Conservation (phyloP, 345 rosid species). For the Excoecaria agallocha region DNA sequence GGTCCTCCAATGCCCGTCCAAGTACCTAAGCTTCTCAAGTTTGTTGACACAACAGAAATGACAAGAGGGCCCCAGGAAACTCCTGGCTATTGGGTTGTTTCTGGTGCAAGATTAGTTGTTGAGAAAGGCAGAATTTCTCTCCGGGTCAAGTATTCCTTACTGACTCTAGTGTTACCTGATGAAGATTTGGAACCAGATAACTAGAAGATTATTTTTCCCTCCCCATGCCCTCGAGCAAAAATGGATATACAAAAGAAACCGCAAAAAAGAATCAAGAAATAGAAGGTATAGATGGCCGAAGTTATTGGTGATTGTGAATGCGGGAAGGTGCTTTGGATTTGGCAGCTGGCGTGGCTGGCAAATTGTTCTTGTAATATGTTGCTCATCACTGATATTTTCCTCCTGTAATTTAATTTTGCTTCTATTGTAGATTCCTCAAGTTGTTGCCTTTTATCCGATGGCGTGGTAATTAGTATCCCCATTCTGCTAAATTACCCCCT, state of each 20-base stretch:
- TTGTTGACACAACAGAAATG: slow-evolving; percentile 92
- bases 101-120: slow-evolving; percentile 78
- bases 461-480: background rate
- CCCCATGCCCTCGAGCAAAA: background rate
- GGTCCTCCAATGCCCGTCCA: slow-evolving; percentile 90
- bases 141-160: slow-evolving; percentile 81
- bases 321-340: background rate
- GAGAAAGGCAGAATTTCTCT: slow-evolving; percentile 90
- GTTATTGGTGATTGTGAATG: background rate
- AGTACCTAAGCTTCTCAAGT: slow-evolving; percentile 81
- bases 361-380: slow-evolving; percentile 5
- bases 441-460: slow-evolving; percentile 1
- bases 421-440: slow-evolving; percentile 14
- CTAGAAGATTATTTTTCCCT: background rate
- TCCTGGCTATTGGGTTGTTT: slow-evolving; percentile 96
- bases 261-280: background rate
- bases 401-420: background rate
- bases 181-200: slow-evolving; percentile 22
- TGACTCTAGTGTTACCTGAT: slow-evolving; percentile 29
- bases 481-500: background rate
- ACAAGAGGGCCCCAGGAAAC: slow-evolving; percentile 83
- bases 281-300: background rate
- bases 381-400: background rate
- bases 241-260: background rate
- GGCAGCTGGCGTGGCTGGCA: background rate